Evolutionary conservation across 106 monocot species (phyloP), one percentile per base, ranked within the genome.

Genomic region (Phalaenopsis equestris): DNA sequence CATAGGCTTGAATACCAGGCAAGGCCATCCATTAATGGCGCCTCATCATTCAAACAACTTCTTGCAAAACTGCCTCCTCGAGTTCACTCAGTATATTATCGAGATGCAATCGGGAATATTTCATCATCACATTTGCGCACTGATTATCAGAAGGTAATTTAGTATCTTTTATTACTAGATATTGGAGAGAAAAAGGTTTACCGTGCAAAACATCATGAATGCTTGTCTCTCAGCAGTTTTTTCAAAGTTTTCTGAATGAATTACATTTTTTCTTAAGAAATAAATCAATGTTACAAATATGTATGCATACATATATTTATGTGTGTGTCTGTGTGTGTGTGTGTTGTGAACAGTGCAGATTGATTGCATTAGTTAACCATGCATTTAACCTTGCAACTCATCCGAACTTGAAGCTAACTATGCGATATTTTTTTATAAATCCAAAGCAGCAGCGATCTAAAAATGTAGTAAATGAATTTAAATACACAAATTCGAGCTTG

Each of bases 1-100:
- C 57, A 24, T 82, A 95, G 95, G 88, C 84, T 95, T 88, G 95
- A 95, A 21, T 95, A 95, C 86, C 94, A 95, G 86, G 81, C 90
- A 74, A 88, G 86, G 72, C 87, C 86, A 78, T 86, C 90, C 15
- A 15, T 82, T n/a, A 80, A 84, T 57, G 94, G 90, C 61, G 79
- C 65, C 24, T 85, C 94, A 81, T 92, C 95, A 56, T 90, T 95
- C 84, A 90, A 82, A 84, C 74, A 89, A 83, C 90, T 95, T 82
- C 87, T 95, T 86, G 92, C 88, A 57, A 87, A 47, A 73, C 45
- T 95, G 42, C 95, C 95, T 19, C 95, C 95, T 76, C 85, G 87
- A 73, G 90, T 90, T 79, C 90, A 92, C 78, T 95, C 95, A 42
- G 95, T 95, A 15, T 95, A 95, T 49, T 95, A 95, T 78, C 79